Evolutionary conservation across 2,329 filamentous ascomycete species (phyloP), one percentile per base, ranked within the genome.

Genomic region (Fusarium mangiferae): DNA sequence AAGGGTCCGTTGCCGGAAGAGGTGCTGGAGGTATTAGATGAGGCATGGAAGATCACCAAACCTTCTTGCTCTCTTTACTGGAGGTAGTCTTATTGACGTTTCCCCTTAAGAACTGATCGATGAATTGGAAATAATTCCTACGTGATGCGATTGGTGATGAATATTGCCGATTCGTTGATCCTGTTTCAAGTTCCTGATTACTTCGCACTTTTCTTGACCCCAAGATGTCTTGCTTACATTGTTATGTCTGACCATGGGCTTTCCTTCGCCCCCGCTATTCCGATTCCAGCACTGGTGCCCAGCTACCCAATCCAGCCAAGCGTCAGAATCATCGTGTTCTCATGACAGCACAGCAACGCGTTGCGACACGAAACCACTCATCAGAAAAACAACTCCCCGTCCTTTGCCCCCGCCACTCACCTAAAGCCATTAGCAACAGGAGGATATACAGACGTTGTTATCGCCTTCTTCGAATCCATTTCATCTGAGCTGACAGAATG

Each of bases 1-100:
- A 86, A 86, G 85, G 91, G 92, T 0, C 92, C 92, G 1, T 80
- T 96, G 63, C 92, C 93, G 0, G 88, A 92, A 9, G 92, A 94
- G 46, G 90, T 95, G 20, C 86, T 95, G 13, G 83, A 90, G 77
- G 89, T 57, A 14, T 55, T 74, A 14, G 66, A 73, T 17, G 45
- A 51, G 51, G 72, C 72, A 7, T 74, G 70, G 72, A 20, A 20
- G 35, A 63, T 51, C 10, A 56, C 61, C 0, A 73, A 67, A 41
- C 44, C 24, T 20, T 41, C 45, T 26, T 39, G 44, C 28, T 20
- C 36, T 3, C 36, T 28, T 33, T 51, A 52, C 42, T 58, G 56
- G 56, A 35, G 56, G 12, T 57, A 57, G 51, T 24, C 22, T n/a
- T 33, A 7, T 18, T 8, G 5, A 12, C 30, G 7, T 17, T 6